Evolutionary conservation across 2,329 filamentous ascomycete genomes (phyloP), one percentile per base, ranked within the genome.

Genomic region (Tolypocladium guangdongense): DNA sequence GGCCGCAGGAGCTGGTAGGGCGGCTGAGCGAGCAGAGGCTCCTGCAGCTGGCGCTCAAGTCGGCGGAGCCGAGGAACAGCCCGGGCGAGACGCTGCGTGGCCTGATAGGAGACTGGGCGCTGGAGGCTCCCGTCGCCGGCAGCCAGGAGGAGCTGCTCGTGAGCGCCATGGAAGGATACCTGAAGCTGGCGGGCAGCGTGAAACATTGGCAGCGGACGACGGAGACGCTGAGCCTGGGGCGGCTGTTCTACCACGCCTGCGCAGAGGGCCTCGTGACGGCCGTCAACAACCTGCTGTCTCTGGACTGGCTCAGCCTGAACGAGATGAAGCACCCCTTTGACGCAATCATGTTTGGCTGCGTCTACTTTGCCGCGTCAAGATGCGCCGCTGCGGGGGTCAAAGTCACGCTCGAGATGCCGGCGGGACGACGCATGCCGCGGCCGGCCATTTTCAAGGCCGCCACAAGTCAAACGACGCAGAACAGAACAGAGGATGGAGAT

Each of bases 211-310:
- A 22, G n/a, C 24, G 11, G 22, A 39, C 12, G 27, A 37, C 22
- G 35, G 46, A 35, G 11, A n/a, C 41, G 7, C 51, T 39, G 33
- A 41, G 27, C 16, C 30, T 53, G 20, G 51, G 51, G 8, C 43
- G 51, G 18, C 43, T 53, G 10, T 53, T 53, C 36, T 49, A 53
- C n/a, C 43, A 35, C 22, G 51, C 51, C 8, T 53, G 51, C 36
- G 39, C 18, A 16, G 45, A 53, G 22, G 51, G 52, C 24, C 52
- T 49, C 1, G 39, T 20, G 5, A 53, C 52, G 11, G 52, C 52
- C 7, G 52, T 50, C 24, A 20, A 16, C 16, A 53, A 53, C 33
- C 30, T 53, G 46, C 22, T 53, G 35, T 48, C 36, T 7, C 11
- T 53, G 14, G 38, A 33, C 12, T 52, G 38, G 38, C 30, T 46